A percentile compares a stretch with the other conserved stretches of the same genome.
phyloP scores from a whole-genome alignment of 2,329 filamentous ascomycete genomes.

The Aspergillus puulaauensis region DNA sequence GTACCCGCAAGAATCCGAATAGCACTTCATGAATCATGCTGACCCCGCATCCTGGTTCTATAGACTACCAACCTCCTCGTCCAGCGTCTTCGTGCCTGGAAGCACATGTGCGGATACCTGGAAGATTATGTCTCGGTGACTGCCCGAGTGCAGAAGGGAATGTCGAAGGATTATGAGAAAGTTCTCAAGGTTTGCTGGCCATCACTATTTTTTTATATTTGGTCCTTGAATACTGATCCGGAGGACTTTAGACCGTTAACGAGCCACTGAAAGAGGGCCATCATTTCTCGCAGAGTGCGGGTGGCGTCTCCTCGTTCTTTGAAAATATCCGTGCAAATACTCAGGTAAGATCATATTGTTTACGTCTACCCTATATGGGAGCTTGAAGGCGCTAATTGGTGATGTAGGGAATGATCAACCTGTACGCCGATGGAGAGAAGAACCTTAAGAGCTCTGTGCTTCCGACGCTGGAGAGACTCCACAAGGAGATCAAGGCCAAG shows the following conservation, averaged over 20 bases:
- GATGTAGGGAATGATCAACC: conserved; percentile 73
- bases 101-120: conserved; percentile 86
- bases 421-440: conserved; percentile 88
- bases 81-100: conserved; percentile 91
- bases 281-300: conserved; percentile 89
- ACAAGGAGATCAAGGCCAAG: conserved; percentile 97
- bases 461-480: conserved; percentile 84
- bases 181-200: conserved; percentile 68
- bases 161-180: conserved; percentile 94
- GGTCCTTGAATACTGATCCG: conserved; percentile 7
- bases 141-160: conserved; percentile 79
- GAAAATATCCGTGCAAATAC: conserved; percentile 94
- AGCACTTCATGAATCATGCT: not conserved
- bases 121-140: conserved; percentile 85
- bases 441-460: conserved; percentile 82
- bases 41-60: not conserved
- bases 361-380: too few species aligned
- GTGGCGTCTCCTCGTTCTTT: conserved; percentile 84
- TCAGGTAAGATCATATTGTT: conserved; percentile 51
- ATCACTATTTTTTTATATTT: not conserved
- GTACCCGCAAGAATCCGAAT: conserved; percentile 1
- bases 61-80: conserved; percentile 77
- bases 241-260: conserved; percentile 65
- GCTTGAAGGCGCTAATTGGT: not conserved
- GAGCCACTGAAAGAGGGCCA: conserved; percentile 84